A percentile compares a stretch with the other conserved stretches of the same genome.
These are phyloP conservation scores for Mucor lusitanicus DNA, from an alignment of 371 early-diverging fungal genomes.

Conservation along the genomic window DNA sequence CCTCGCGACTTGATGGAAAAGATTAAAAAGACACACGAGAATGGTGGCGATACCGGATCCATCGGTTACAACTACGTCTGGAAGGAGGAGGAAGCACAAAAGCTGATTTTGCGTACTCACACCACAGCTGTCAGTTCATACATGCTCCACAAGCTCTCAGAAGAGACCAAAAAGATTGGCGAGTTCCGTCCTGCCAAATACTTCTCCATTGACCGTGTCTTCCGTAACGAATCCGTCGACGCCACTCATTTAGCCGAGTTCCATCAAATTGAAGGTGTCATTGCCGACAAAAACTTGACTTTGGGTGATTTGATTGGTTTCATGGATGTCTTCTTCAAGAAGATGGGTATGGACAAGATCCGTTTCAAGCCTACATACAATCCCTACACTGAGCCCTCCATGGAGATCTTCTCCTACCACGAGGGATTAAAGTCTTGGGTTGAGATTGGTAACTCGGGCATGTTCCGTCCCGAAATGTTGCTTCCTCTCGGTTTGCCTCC, in stretches of 20 bases:
- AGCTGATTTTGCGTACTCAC: constrained; percentile 97
- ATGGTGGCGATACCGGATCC: constrained; percentile 96
- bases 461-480: constrained; percentile 99
- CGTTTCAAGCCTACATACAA: constrained; percentile 99
- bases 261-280: constrained; percentile 99
- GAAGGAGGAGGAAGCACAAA: constrained; percentile 95
- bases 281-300: constrained; percentile 95
- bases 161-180: constrained; percentile 65
- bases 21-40: constrained; percentile 92
- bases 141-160: constrained; percentile 94
- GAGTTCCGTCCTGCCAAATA: constrained; percentile 94
- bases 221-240: constrained; percentile 99
- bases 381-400: constrained; percentile 99
- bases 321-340: constrained; percentile 96
- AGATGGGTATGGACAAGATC: constrained; percentile 94
- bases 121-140: constrained; percentile 97
- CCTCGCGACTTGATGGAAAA: constrained; percentile 89
- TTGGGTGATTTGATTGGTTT: constrained; percentile 98
- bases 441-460: constrained; percentile 99
- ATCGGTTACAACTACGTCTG: constrained; percentile 96
- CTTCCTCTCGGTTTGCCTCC: constrained; percentile 95
- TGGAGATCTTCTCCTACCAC: constrained; percentile 99
- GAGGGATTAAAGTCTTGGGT: constrained; percentile 96
- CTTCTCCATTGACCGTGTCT: constrained; percentile 99
- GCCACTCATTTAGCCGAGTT: constrained; percentile 99